A percentile compares a stretch with the other conserved stretches of the same genome.
These are phyloP conservation scores for Phialemoniopsis sp. DNA, from an alignment of 2,329 filamentous ascomycete species.

Conservation along the genomic window DNA sequence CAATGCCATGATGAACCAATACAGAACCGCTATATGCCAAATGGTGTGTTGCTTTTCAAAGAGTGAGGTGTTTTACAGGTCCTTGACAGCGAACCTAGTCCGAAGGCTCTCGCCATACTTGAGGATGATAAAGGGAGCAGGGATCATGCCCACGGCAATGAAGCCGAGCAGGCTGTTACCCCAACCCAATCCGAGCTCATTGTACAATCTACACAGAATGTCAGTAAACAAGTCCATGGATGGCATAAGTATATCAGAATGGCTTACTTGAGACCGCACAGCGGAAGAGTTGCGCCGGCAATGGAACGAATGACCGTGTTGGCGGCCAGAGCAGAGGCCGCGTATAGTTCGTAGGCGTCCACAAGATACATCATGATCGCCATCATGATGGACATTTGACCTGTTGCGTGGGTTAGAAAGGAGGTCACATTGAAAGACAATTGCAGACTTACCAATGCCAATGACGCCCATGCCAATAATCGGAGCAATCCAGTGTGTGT, in stretches of 20 bases:
- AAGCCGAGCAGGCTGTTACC: conserved; percentile 46
- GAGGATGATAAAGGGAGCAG: conserved; percentile 47
- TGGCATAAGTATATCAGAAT: too few relatives aligned
- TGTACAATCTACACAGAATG: conserved; percentile 51
- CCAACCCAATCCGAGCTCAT: conserved; percentile 56
- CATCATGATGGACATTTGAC: conserved; percentile 40
- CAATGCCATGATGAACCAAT: too few relatives aligned
- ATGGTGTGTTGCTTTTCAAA: too few relatives aligned
- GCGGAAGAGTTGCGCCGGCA: conserved; percentile 54
- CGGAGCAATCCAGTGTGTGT: conserved; percentile 53
- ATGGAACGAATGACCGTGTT: conserved; percentile 56
- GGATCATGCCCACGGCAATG: conserved; percentile 46
- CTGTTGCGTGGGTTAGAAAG: too few relatives aligned
- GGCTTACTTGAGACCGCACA: conserved; percentile 46
- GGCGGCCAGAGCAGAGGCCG: conserved; percentile 60
- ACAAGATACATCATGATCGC: conserved; percentile 50
- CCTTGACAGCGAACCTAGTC: conserved; percentile 1
- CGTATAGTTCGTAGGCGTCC: conserved; percentile 50
- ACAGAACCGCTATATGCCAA: too few relatives aligned
- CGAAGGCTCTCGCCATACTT: conserved; percentile 41
- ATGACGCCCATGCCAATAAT: conserved; percentile 32
- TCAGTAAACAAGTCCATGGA: too few relatives aligned
- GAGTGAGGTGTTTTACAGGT: too few relatives aligned
- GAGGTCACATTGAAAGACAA: too few relatives aligned
- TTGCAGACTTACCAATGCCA: conserved; percentile 15